Percentiles rank a stretch among this genome's conserved stretches.
These are phyloP conservation scores for Carex pumila DNA, from an alignment of 176 grass and related monocot species.

Conservation along the genomic window DNA sequence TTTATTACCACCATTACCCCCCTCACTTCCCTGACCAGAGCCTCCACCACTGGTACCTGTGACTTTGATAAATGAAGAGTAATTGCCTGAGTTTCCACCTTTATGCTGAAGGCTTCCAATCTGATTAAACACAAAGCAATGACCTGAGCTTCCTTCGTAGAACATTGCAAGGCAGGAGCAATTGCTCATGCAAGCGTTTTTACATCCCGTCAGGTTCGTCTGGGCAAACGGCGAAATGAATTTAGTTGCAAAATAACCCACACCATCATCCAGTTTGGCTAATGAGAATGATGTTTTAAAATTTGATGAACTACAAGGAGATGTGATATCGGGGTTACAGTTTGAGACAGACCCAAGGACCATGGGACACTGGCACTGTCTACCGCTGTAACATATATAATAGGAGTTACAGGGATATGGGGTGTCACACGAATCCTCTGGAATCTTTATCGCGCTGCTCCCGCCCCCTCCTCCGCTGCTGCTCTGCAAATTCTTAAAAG, in stretches of 20 bases:
- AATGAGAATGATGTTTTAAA: constrained; percentile 36
- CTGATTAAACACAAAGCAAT: constrained; percentile 74
- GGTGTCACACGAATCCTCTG: constrained; percentile 49
- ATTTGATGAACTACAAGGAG: constrained; percentile 38
- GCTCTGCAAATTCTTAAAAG: constrained; percentile 40
- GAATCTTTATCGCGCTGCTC: constrained; percentile 23
- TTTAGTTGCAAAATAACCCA: constrained; percentile 64
- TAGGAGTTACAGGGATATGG: constrained; percentile 57
- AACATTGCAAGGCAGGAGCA: constrained; percentile 76
- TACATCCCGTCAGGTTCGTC: constrained; percentile 62
- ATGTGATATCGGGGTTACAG: constrained; percentile 40
- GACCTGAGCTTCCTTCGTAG: constrained; percentile 35
- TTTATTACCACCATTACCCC: constrained; percentile 6
- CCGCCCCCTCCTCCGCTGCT: not conserved
- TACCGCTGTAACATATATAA: constrained; percentile 55
- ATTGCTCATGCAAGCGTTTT: constrained; percentile 51
- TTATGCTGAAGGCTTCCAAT: constrained; percentile 73
- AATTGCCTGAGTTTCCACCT: constrained; percentile 15
- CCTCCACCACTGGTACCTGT: constrained; percentile 10
- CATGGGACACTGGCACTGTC: constrained; percentile 64
- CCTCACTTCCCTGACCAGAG: constrained; percentile 22
- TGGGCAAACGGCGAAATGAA: constrained; percentile 39
- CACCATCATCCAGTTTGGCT: constrained; percentile 42
- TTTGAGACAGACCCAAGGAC: constrained; percentile 37
- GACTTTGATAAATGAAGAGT: constrained; percentile 65